Base-by-base conservation (phyloP, 257 asterid species). In the Penstemon newberryi region DNA sequence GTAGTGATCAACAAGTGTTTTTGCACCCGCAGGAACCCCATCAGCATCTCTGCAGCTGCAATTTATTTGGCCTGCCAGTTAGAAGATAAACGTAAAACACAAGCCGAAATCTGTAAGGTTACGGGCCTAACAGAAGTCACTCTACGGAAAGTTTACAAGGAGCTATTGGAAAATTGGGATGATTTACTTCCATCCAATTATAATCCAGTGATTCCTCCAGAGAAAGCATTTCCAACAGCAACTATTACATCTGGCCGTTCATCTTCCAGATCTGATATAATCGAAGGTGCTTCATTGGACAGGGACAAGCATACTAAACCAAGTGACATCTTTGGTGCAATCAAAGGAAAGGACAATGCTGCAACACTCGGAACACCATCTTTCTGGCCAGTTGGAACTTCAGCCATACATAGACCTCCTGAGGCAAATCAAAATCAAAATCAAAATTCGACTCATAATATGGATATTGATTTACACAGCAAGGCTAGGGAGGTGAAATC, bases 51-150 rank as follows among this genome's bases (percentile, higher is more conserved):
- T 3, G 99, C 97, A 45, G 99, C 97, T 58, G 97, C 99, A 62
- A 93, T 93, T 62, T 93, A 93, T 68, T 79, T 93, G 72, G 99
- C 97, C 73, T 93, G 99, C 72, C 99, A 93, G 73, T 81, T 93
- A 71, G 99, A 93, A 80, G 99, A 93, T 69, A 93, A 86, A 70
- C 96, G 97, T 42, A 93, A 93, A 77, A 93, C 99, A 44, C 99
- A 90, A 71, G 97, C 98, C 6, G 99, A 93, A 77, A 93, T 93
- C 70, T 93, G 97, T 81, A 93, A 93, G 81, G 99, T 93, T 13
- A 93, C 99, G 0, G 99, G 99, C 69, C 95, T 93, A 36, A 93
- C 97, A 1, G 99, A 93, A 84, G 99, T 90, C 78, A 93, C 99
- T 43, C 82, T 93, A 10, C 91, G 99, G 0, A 93, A 93, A 79